Percentiles rank a stretch among this genome's conserved stretches.
Conservation (phyloP, 2,329 filamentous ascomycete species). For the Phaeoacremonium minimum region DNA sequence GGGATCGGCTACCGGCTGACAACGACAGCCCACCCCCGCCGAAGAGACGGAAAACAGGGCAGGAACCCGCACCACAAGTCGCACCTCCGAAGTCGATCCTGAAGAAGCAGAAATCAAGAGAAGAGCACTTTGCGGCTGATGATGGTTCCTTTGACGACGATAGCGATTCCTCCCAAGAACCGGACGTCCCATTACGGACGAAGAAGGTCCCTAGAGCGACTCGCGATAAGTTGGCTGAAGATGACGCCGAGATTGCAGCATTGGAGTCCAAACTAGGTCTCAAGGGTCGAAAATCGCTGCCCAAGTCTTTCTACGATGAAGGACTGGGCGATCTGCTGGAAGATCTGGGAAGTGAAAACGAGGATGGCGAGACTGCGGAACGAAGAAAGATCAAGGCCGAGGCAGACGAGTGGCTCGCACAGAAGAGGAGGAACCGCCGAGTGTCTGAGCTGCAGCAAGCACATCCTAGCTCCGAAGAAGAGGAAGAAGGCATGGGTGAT, state of each 20-base stretch:
- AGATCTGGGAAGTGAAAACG: slow-evolving; percentile 55
- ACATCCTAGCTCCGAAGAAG: too few relatives aligned
- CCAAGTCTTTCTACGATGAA: slow-evolving; percentile 73
- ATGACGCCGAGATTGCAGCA: slow-evolving; percentile 84
- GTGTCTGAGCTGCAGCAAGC: too few relatives aligned
- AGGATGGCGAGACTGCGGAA: slow-evolving; percentile 43
- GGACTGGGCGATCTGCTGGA: slow-evolving; percentile 76
- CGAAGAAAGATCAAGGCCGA: slow-evolving; percentile 58
- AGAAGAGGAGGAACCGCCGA: slow-evolving; percentile 53
- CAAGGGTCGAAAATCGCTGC: slow-evolving; percentile 69
- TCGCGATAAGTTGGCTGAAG: slow-evolving; percentile 66
- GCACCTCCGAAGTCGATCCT: background rate
- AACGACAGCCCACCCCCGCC: background rate
- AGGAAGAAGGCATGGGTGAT: slow-evolving; percentile 19
- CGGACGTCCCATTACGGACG: too few relatives aligned
- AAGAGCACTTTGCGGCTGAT: slow-evolving; percentile 13
- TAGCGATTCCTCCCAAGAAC: slow-evolving; percentile 20
- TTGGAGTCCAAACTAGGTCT: slow-evolving; percentile 86
- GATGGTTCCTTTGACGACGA: slow-evolving; percentile 16
- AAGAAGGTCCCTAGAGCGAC: too few relatives aligned
- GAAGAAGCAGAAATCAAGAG: background rate
- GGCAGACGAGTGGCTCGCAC: slow-evolving; percentile 56
- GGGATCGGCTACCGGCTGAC: background rate
- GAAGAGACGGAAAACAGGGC: slow-evolving; percentile 8
- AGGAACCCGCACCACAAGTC: background rate